Conservation (phyloP, 768 basidiomycete species). For the Hypholoma fasciculare region DNA sequence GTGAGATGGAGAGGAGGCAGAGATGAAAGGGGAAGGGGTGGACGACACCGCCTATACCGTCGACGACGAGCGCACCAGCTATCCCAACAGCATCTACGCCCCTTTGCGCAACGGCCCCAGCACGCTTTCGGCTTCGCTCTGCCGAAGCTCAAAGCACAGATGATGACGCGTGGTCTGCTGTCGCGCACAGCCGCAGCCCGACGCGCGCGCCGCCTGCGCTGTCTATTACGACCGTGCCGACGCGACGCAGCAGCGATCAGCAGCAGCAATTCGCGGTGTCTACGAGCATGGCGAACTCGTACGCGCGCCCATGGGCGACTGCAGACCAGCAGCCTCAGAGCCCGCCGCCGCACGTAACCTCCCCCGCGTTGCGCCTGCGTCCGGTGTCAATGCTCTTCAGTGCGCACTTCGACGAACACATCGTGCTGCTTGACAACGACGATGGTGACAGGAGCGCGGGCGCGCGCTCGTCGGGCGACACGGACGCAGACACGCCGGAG, state of each 20-base stretch:
- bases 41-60: conserved; percentile 30
- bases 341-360: conserved; percentile 62
- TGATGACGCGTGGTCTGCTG: neutral
- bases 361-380: conserved; percentile 65
- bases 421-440: conserved; percentile 23
- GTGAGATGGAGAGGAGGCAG: no score
- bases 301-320: conserved; percentile 21
- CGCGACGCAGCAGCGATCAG: neutral
- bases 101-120: conserved; percentile 49
- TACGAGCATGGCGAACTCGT: conserved; percentile 20
- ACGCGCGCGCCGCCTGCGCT: conserved; percentile 40
- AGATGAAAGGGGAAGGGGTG: no score
- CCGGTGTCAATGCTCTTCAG: conserved; percentile 80
- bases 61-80: conserved; percentile 28
- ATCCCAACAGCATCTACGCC: conserved; percentile 24
- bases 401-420: conserved; percentile 58
- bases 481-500: neutral
- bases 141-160: conserved; percentile 11
- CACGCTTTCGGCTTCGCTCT: conserved; percentile 34
- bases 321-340: conserved; percentile 44
- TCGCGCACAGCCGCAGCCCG: conserved; percentile 18
- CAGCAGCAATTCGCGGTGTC: conserved; percentile 6
- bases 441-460: neutral
- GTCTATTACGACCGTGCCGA: conserved; percentile 28
- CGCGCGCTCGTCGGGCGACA: neutral